Percentiles rank a stretch among this genome's conserved stretches.
phyloP scores from a whole-genome alignment of 495 filamentous ascomycete species.

The Penicillium mononematosum region DNA sequence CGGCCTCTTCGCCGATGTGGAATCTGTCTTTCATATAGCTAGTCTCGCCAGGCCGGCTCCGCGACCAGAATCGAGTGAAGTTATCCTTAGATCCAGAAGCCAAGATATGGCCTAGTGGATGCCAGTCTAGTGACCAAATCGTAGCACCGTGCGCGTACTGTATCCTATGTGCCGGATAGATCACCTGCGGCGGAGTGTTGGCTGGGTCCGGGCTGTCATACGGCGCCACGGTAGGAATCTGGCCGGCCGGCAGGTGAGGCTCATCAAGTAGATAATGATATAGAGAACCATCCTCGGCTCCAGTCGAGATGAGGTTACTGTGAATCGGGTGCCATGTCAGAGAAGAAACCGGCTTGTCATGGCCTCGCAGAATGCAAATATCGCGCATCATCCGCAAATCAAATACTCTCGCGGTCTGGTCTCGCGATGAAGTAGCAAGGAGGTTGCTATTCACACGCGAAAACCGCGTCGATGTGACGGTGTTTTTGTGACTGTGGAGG shows the following conservation, averaged over 20 bases:
- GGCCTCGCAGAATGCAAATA: constrained; percentile 83
- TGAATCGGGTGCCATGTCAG: constrained; percentile 94
- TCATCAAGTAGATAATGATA: constrained; percentile 93
- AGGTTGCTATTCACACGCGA: constrained; percentile 78
- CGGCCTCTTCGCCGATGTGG: constrained; percentile 90
- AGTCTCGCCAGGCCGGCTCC: constrained; percentile 80
- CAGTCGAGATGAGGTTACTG: constrained; percentile 81
- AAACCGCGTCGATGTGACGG: constrained; percentile 84
- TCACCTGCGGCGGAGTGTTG: constrained; percentile 76
- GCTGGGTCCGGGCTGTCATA: constrained; percentile 79
- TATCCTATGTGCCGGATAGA: constrained; percentile 82
- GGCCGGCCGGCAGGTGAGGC: constrained; percentile 73
- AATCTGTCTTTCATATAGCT: constrained; percentile 83
- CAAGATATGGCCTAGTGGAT: constrained; percentile 91
- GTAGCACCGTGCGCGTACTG: constrained; percentile 87
- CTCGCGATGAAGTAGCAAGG: constrained; percentile 86
- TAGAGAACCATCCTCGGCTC: constrained; percentile 82
- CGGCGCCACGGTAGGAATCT: constrained; percentile 64
- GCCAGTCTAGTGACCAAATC: constrained; percentile 97
- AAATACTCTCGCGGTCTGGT: constrained; percentile 87
- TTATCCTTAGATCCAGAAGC: constrained; percentile 99
- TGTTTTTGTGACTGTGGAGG: constrained; percentile 96
- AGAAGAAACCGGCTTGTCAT: constrained; percentile 93
- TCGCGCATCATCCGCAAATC: constrained; percentile 98
- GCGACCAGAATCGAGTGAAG: constrained; percentile 93